A percentile compares a stretch with the other conserved stretches of the same genome.
Conservation (phyloP, 2,329 filamentous ascomycete species). For the Cladosporium sp. region DNA sequence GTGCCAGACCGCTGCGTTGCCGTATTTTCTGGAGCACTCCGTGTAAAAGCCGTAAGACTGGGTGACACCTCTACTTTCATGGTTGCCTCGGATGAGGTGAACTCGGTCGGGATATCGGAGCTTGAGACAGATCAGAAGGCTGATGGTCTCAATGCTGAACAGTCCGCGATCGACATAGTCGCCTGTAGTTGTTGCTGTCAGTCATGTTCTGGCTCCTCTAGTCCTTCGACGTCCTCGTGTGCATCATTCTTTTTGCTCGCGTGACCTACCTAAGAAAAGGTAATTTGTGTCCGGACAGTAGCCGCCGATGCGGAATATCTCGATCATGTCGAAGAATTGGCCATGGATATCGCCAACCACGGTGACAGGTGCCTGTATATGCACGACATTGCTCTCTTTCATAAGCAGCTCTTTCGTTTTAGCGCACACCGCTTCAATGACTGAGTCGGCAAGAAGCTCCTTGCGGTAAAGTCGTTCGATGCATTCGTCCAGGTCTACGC, state of each 20-base stretch:
- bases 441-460: conserved; percentile 92
- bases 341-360: conserved; percentile 98
- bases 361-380: conserved; percentile 90
- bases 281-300: conserved; percentile 98
- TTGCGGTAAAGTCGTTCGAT: conserved; percentile 96
- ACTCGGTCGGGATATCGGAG: conserved; percentile 94
- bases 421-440: conserved; percentile 98
- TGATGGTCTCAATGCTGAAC: conserved; percentile 98
- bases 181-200: conserved; percentile 50
- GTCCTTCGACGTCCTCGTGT: not conserved
- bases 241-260: conserved; percentile 10
- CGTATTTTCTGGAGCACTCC: conserved; percentile 95
- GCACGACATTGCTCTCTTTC: conserved; percentile 99
- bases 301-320: conserved; percentile 98
- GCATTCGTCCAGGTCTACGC: conserved; percentile 97
- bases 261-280: conserved; percentile 75
- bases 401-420: conserved; percentile 98
- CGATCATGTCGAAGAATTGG: conserved; percentile 97
- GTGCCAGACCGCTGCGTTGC: conserved; percentile 98
- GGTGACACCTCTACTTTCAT: conserved; percentile 94
- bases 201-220: not conserved
- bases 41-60: conserved; percentile 99
- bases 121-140: conserved; percentile 93
- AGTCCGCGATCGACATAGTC: conserved; percentile 98
- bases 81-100: conserved; percentile 93